phyloP scores from a whole-genome alignment of 768 basidiomycete species.

The Kwoniella europaea region DNA sequence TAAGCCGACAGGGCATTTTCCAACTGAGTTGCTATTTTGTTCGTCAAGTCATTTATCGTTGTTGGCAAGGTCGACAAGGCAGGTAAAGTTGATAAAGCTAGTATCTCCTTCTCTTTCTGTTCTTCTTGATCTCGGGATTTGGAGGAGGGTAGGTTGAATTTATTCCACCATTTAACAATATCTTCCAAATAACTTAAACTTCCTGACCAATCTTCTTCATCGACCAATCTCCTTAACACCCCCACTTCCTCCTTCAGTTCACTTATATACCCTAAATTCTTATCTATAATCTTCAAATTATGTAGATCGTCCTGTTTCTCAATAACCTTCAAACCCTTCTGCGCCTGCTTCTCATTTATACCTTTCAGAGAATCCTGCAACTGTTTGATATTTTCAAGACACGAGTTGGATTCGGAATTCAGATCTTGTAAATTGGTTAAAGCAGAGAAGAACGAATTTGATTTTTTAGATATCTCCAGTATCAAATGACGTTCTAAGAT shows the following conservation, averaged over 20 bases:
- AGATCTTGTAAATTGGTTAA: slow-evolving; percentile 91
- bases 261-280: slow-evolving; percentile 63
- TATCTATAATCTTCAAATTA: slow-evolving; percentile 62
- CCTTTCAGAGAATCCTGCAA: slow-evolving; percentile 74
- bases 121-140: no score
- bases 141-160: slow-evolving; percentile 13
- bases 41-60: slow-evolving; percentile 27
- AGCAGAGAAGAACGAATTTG: slow-evolving; percentile 93
- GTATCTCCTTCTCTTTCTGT: not conserved
- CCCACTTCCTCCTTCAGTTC: slow-evolving; percentile 78
- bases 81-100: slow-evolving; percentile 40
- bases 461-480: slow-evolving; percentile 85
- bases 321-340: slow-evolving; percentile 77
- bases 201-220: slow-evolving; percentile 83
- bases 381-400: slow-evolving; percentile 73
- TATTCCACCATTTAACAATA: slow-evolving; percentile 55
- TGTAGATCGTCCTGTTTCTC: slow-evolving; percentile 65
- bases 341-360: slow-evolving; percentile 76
- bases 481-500: slow-evolving; percentile 93
- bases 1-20: slow-evolving; percentile 40
- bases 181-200: slow-evolving; percentile 65
- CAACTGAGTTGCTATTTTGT: slow-evolving; percentile 43
- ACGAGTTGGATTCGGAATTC: slow-evolving; percentile 83
- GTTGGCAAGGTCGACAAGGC: slow-evolving; percentile 39
- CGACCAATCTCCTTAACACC: slow-evolving; percentile 74